Base-by-base conservation (phyloP, 2,329 filamentous ascomycete genomes). In the Monilinia fructicola region DNA sequence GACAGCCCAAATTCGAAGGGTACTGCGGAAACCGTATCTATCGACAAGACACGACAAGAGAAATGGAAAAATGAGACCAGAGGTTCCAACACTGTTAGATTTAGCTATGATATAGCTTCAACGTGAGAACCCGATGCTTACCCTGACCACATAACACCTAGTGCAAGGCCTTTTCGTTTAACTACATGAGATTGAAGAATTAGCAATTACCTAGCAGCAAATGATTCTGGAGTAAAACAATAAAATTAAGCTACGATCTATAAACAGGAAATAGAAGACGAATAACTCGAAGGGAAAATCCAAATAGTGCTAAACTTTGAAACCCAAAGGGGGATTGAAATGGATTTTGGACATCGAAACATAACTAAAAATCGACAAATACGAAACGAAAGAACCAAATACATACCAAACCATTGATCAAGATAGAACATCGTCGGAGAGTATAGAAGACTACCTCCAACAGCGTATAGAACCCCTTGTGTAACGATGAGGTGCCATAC, bases 101-200 rank as follows among this genome's bases (percentile, higher is more conserved):
- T 65, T 61, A 65, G 64, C n/a, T 40, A 48, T 28, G 28, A 23
- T 3, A 50, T 50, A 12, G 14, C 5, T n/a, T n/a, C 7, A 14
- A 14, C 31, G 9, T 38, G n/a, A 52, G 12, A 9, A 61, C 5
- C n/a, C 2, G 12, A 63, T 54, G n/a, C 58, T 38, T 54, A 66
- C 64, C 73, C 72, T 18, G 70, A 78, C 77, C 78, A 83, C 73
- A 84, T 80, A 26, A 84, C 78, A 0, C 84, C 83, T 52, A 81
- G 81, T 0, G 81, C 81, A 38, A 83, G 71, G 0, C 81, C 82
- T 38, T 82, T 81, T 50, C 77, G 77, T 31, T 74, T 71, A 5
- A 80, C 75, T 64, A 44, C 44, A 50, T n/a, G 14, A 38, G 31
- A 12, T 38, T 3, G 6, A 7, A 12, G 2, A 61, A 9, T 61